Percentiles rank a stretch among this genome's conserved stretches.
Conservation (phyloP, 169 alveolate species). For the Plasmodium yoelii region DNA sequence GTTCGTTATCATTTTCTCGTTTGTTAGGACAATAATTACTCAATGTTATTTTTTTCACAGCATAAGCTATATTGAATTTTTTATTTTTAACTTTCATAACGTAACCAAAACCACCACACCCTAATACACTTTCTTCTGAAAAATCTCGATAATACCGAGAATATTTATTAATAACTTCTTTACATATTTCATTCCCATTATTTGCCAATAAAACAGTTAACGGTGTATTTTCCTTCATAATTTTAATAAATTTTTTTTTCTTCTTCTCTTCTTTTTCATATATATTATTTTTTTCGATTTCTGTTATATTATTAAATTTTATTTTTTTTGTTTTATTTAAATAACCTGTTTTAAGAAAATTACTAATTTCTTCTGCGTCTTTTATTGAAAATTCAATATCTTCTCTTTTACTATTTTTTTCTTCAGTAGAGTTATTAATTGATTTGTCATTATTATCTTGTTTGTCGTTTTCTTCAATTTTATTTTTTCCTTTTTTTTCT, state of each 20-base stretch:
- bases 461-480: constrained; percentile 5
- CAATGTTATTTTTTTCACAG: constrained; percentile 84
- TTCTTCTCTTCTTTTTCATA: constrained; percentile 40
- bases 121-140: constrained; percentile 83
- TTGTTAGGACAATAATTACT: neutral
- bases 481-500: neutral
- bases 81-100: constrained; percentile 85
- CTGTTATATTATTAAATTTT: neutral
- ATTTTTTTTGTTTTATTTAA: constrained; percentile 17
- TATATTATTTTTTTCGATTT: constrained; percentile 7
- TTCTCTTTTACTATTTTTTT: constrained; percentile 1
- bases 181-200: constrained; percentile 71
- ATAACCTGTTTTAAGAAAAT: constrained; percentile 23
- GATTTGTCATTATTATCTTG: neutral
- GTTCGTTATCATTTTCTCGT: constrained; percentile 13
- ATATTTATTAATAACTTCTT: constrained; percentile 61
- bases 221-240: constrained; percentile 62
- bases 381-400: constrained; percentile 19
- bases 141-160: constrained; percentile 86
- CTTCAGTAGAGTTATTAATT: neutral
- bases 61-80: constrained; percentile 84
- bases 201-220: constrained; percentile 29
- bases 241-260: constrained; percentile 39
- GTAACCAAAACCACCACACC: constrained; percentile 90
- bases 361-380: constrained; percentile 51